Evolutionary conservation across 2,329 filamentous ascomycete species (phyloP), one percentile per base, ranked within the genome.

Genomic region (Microcyclospora tardicrescens): DNA sequence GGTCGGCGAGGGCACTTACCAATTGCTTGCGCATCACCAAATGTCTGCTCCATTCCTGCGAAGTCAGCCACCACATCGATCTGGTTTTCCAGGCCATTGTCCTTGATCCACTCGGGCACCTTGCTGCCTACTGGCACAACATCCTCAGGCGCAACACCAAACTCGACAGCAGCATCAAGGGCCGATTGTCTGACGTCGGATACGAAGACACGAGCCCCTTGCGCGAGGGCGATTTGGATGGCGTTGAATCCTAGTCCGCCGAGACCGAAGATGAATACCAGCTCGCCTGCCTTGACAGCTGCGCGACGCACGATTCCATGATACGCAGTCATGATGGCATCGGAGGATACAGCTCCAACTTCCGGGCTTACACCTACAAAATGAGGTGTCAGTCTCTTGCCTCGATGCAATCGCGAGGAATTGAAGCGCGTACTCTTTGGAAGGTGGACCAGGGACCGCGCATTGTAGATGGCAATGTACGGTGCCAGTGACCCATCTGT

Each of bases 401-500:
- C 11, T 24, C 19, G 19, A 24, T 24, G 19, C 8, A 24, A 1
- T 45, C 52, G 12, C 52, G 43, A 6, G 39, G 6, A 3, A 3
- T 12, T 5, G 3, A 14, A 15, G 3, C 33, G 14, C 33, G 3
- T 34, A 34, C 33, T n/a, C 19, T 12, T 12, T 9, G 33, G 33
- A 16, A 34, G 13, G 11, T 13, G 33, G 5, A 34, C 33, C 12
- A 16, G 8, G 15, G n/a, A 14, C 11, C 33, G 12, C 14, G 15
- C 33, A 15, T 34, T 39, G 19, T 24, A 4, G 9, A 57, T 44
- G 0, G 50, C 52, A 0, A 62, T 58, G 30, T 60, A 67, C 0
- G 63, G 60, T 1, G 64, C 62, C 33, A 61, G 64, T 29, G 63
- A 64, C 0, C 64, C 64, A 24, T 67, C 59, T 33, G 66, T 62